phyloP scores from a whole-genome alignment of 1,284 basidiomycete species.

The Ganoderma lingzhi region DNA sequence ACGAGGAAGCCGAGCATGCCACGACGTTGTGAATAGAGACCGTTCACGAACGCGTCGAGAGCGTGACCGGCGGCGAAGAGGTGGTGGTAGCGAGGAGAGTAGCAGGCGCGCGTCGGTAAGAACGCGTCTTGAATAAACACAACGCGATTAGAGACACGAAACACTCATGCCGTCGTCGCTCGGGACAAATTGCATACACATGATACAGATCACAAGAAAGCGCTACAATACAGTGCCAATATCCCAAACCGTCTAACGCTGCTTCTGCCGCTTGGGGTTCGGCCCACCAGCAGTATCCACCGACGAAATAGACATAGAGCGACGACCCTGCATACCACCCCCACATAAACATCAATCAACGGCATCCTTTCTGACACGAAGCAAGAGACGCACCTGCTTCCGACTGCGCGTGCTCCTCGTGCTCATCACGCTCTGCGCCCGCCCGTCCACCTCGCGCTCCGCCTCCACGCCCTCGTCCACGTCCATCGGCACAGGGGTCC shows the following conservation, averaged over 20 bases:
- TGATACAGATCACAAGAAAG: conserved; percentile 12
- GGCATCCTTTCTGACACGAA: neutral
- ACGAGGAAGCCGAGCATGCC: neutral
- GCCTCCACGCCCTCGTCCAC: conserved; percentile 45
- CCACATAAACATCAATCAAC: conserved; percentile 7
- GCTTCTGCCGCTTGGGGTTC: conserved; percentile 36
- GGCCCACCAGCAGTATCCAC: conserved; percentile 38
- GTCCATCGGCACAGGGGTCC: conserved; percentile 44
- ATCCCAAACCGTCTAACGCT: conserved; percentile 13
- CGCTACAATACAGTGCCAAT: conserved; percentile 2
- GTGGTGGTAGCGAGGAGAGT: neutral
- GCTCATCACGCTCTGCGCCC: conserved; percentile 74
- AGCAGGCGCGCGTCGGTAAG: neutral
- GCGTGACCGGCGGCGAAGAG: neutral
- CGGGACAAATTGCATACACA: neutral
- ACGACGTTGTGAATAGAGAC: neutral
- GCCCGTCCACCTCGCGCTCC: conserved; percentile 51
- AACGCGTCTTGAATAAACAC: neutral
- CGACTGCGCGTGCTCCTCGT: conserved; percentile 63
- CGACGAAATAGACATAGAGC: conserved; percentile 51
- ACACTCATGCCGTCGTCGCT: no score
- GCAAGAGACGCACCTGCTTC: conserved; percentile 57
- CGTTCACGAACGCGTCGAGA: neutral
- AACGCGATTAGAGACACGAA: neutral
- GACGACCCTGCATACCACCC: conserved; percentile 51